phyloP scores from a whole-genome alignment of 1,139 yeast species.

The Yamadazyma oceani region DNA sequence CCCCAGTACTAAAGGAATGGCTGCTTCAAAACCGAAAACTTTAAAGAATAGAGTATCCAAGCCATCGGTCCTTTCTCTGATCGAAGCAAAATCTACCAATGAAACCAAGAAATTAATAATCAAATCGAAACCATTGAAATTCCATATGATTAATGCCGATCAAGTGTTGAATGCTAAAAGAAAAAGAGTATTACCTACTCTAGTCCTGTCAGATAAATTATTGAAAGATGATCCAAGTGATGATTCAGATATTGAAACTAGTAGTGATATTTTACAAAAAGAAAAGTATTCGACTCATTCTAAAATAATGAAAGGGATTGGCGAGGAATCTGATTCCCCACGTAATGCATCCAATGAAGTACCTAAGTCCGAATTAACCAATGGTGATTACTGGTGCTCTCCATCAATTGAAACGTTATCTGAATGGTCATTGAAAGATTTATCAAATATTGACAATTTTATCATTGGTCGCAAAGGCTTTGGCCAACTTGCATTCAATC shows the following conservation, averaged over 20 bases:
- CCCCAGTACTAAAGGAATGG: conserved; percentile 11
- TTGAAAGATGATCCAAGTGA: conserved; percentile 15
- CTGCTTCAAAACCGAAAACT: neutral
- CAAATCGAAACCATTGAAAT: conserved; percentile 43
- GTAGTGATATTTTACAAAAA: conserved; percentile 1
- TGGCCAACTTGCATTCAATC: conserved; percentile 73
- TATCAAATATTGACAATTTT: conserved; percentile 62
- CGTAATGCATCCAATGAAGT: neutral
- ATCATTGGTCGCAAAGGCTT: conserved; percentile 72
- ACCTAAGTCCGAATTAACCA: conserved; percentile 3
- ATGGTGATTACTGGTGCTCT: conserved; percentile 74
- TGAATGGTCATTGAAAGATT: conserved; percentile 46
- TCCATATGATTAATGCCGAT: conserved; percentile 45
- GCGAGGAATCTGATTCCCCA: neutral
- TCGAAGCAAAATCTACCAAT: conserved; percentile 14
- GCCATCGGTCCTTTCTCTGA: conserved; percentile 12
- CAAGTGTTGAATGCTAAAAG: conserved; percentile 37
- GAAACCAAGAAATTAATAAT: conserved; percentile 38
- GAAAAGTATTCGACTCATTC: conserved; percentile 5
- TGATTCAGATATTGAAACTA: conserved; percentile 16
- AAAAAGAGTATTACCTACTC: conserved; percentile 28
- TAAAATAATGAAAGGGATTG: conserved; percentile 8
- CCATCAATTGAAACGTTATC: conserved; percentile 64
- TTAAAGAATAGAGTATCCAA: conserved; percentile 14
- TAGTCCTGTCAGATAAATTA: conserved; percentile 13